Percentiles rank a stretch among this genome's conserved stretches.
Conservation (phyloP, 495 filamentous ascomycete genomes). For the Entonaema liquescens region DNA sequence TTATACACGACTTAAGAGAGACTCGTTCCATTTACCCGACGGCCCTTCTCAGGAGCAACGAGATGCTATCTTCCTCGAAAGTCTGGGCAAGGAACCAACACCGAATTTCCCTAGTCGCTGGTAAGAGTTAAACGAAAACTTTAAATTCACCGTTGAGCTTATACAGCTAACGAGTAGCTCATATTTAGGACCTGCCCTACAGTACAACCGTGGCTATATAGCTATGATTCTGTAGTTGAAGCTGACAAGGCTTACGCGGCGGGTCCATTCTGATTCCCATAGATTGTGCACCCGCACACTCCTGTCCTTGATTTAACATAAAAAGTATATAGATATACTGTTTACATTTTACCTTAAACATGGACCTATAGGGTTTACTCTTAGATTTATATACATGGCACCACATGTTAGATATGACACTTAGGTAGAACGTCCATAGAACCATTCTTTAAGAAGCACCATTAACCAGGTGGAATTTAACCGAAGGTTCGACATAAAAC, state of each 20-base stretch:
- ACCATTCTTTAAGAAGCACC: no score
- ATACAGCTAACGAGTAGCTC: neutral
- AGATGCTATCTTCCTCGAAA: conserved; percentile 58
- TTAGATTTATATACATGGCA: neutral
- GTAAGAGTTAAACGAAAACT: conserved; percentile 7
- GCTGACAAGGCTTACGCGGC: conserved; percentile 58
- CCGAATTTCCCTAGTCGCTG: conserved; percentile 36
- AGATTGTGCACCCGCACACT: no score
- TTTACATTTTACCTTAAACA: neutral
- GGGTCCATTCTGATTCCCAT: conserved; percentile 46
- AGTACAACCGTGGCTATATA: conserved; percentile 63
- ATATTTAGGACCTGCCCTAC: conserved; percentile 62
- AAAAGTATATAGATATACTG: neutral
- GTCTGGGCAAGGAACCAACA: conserved; percentile 43
- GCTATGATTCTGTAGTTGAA: conserved; percentile 62
- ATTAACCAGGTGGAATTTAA: no score
- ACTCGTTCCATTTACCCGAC: conserved; percentile 67
- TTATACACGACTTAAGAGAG: conserved; percentile 57
- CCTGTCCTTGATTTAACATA: neutral
- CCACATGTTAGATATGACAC: no score
- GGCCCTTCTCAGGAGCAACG: conserved; percentile 63
- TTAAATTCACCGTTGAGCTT: neutral
- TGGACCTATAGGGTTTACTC: neutral
- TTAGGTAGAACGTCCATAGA: no score
- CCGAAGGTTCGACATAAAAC: no score